These are phyloP conservation scores for Lactarius tabidus DNA, from an alignment of 768 basidiomycete genomes.

Conservation along the genomic window DNA sequence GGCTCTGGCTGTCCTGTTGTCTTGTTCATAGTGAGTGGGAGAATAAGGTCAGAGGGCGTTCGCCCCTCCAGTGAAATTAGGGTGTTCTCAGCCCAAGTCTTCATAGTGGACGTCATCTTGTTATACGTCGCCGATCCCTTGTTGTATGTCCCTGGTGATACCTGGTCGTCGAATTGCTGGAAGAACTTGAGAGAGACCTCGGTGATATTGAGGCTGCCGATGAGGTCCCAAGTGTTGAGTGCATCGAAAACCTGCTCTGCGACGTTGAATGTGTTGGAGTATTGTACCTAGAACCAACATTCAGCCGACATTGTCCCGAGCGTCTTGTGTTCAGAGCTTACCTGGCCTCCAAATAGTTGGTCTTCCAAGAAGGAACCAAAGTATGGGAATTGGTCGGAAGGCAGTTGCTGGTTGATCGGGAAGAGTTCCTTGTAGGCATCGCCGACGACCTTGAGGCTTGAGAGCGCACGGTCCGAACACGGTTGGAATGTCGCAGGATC, in stretches of 20 bases:
- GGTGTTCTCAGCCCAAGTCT: neutral
- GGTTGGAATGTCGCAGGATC: too few species aligned
- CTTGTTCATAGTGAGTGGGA: neutral
- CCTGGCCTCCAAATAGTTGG: neutral
- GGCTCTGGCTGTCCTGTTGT: neutral
- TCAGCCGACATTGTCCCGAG: neutral
- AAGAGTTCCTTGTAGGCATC: neutral
- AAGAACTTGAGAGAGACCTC: neutral
- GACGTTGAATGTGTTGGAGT: neutral
- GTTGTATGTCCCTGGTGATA: neutral
- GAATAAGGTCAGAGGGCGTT: neutral
- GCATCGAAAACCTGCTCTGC: neutral
- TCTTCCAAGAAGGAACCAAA: neutral
- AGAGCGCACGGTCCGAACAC: neutral
- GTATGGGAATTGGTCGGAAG: neutral
- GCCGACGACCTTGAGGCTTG: conserved; percentile 3
- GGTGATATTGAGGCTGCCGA: neutral
- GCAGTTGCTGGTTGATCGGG: neutral
- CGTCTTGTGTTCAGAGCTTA: neutral
- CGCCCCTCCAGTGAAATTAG: neutral
- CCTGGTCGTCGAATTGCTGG: neutral
- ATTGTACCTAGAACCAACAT: neutral
- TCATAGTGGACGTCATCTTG: neutral
- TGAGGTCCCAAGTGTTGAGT: neutral
- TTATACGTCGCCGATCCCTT: neutral